Evolutionary conservation across 2,329 filamentous ascomycete genomes (phyloP).

Genomic region (Sarocladium strictum): DNA sequence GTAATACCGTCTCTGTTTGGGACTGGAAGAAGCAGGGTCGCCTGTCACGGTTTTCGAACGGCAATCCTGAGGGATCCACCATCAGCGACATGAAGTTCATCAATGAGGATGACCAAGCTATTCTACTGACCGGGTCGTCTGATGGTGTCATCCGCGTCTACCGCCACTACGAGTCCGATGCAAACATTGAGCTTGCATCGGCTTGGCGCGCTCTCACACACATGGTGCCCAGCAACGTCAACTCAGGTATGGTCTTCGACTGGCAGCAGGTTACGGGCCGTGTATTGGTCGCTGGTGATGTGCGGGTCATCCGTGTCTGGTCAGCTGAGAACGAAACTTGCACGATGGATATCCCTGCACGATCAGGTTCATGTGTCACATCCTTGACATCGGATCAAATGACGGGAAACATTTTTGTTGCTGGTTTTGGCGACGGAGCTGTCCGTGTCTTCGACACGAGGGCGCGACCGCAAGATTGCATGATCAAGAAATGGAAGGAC

Average conservation of each 20-base stretch:
- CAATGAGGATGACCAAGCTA: conserved; percentile 94
- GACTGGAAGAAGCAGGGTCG: conserved; percentile 78
- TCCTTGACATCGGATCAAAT: conserved; percentile 96
- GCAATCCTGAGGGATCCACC: conserved; percentile 82
- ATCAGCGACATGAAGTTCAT: conserved; percentile 97
- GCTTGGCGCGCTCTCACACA: conserved; percentile 90
- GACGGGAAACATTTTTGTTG: conserved; percentile 91
- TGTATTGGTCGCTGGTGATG: conserved; percentile 91
- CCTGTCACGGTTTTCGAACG: conserved; percentile 84
- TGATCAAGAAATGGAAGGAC: conserved; percentile 96
- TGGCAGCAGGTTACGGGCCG: conserved; percentile 98
- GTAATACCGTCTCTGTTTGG: conserved; percentile 86
- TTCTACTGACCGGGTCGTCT: conserved; percentile 90
- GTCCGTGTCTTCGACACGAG: conserved; percentile 92
- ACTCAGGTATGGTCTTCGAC: conserved; percentile 93
- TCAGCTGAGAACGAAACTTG: conserved; percentile 91
- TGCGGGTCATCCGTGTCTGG: conserved; percentile 94
- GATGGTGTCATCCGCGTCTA: conserved; percentile 94
- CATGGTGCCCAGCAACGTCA: conserved; percentile 88
- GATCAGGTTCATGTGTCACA: conserved; percentile 92
- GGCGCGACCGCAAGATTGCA: conserved; percentile 74
- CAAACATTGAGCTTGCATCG: conserved; percentile 76
- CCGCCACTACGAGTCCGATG: conserved; percentile 77
- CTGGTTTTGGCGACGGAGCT: conserved; percentile 92
- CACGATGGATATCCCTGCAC: conserved; percentile 86